phyloP scores from a whole-genome alignment of 2,329 filamentous ascomycete genomes.

The Lasiodiplodia theobromae region DNA sequence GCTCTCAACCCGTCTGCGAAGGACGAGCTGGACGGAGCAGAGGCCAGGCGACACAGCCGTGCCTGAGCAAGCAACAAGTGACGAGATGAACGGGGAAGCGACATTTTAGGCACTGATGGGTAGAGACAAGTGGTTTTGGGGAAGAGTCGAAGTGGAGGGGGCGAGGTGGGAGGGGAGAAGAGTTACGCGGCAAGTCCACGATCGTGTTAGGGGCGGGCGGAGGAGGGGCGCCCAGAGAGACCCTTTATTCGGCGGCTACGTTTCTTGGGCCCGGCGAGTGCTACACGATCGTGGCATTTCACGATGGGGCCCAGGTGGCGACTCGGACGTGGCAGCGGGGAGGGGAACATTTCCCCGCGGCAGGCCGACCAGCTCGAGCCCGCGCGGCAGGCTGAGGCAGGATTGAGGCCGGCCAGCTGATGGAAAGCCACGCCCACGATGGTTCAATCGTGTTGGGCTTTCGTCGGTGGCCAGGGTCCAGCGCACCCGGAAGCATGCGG shows the following conservation, averaged over 20 bases:
- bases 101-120: neutral
- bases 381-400: conserved; percentile 1
- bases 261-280: neutral
- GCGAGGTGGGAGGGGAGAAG: neutral
- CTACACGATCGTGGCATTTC: conserved; percentile 10
- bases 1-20: neutral
- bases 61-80: neutral
- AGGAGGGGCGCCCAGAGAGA: neutral
- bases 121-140: neutral
- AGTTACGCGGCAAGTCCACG: neutral
- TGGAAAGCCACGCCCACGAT: conserved; percentile 16
- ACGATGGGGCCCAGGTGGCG: conserved; percentile 19
- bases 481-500: neutral
- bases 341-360: neutral
- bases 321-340: conserved; percentile 7
- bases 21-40: neutral
- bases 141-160: neutral
- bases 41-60: neutral
- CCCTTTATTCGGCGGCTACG: conserved; percentile 8
- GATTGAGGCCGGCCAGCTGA: conserved; percentile 5
- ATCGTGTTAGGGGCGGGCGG: neutral
- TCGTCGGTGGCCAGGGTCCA: conserved; percentile 1
- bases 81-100: neutral
- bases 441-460: conserved; percentile 17
- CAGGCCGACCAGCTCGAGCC: neutral